Conservation (phyloP, 805 yeast species). For the Sugiyamaella lignohabitans region DNA sequence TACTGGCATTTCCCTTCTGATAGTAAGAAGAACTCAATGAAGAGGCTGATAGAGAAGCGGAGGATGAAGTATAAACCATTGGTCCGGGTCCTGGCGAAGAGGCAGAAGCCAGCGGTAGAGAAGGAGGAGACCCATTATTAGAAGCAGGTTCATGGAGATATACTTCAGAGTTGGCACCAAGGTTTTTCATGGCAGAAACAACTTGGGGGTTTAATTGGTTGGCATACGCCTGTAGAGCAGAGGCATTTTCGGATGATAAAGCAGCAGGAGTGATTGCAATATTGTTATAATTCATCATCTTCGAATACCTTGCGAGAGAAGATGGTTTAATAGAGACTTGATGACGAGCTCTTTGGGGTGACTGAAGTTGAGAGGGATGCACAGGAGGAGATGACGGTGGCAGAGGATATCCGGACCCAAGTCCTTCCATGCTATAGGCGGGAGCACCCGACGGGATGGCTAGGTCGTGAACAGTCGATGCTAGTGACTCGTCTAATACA, state of each 20-base stretch:
- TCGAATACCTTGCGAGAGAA: conserved; percentile 21
- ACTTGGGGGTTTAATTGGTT: background rate
- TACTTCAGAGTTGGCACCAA: conserved; percentile 7
- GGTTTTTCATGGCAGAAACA: conserved; percentile 10
- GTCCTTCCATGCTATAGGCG: background rate
- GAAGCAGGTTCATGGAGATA: conserved; percentile 6
- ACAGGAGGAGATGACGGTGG: conserved; percentile 6
- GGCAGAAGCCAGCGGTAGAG: conserved; percentile 8
- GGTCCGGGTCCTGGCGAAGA: conserved; percentile 9
- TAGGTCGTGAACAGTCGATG: conserved; percentile 48
- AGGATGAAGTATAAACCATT: conserved; percentile 7
- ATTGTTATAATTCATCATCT: conserved; percentile 19
- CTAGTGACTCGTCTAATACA: conserved; percentile 49
- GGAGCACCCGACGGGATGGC: conserved; percentile 44
- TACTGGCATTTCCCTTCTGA: conserved; percentile 4
- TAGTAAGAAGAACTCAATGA: background rate
- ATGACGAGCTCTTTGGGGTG: background rate
- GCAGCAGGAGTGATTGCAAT: conserved; percentile 16
- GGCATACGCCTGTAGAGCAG: conserved; percentile 1
- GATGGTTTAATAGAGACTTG: conserved; percentile 18
- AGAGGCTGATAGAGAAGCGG: conserved; percentile 3
- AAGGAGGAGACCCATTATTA: conserved; percentile 10
- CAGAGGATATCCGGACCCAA: conserved; percentile 4
- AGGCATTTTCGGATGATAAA: conserved; percentile 3
- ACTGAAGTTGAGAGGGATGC: conserved; percentile 4